Evolutionary conservation across 768 basidiomycete species (phyloP).

Genomic region (Russula sp.): DNA sequence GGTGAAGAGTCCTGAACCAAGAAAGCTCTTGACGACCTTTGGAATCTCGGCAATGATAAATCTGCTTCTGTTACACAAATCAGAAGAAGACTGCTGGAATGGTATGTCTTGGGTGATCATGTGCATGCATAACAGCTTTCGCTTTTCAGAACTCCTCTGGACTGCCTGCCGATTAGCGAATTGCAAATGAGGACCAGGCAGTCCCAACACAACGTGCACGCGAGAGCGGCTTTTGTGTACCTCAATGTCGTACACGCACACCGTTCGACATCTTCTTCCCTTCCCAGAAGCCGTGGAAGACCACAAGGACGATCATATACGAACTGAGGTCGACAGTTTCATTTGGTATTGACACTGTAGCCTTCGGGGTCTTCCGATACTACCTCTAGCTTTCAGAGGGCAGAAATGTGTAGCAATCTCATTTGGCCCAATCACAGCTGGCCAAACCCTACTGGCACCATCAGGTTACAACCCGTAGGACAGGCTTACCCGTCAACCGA

Average conservation of each 20-base stretch:
- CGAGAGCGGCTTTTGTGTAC: not conserved
- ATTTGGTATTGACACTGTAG: not conserved
- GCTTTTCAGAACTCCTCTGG: not conserved
- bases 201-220: not conserved
- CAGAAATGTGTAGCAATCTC: not conserved
- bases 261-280: not conserved
- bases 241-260: not conserved
- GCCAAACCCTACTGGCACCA: conserved; percentile 2
- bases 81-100: not conserved
- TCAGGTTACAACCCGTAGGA: not conserved
- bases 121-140: not conserved
- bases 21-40: conserved; percentile 1
- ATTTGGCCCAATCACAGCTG: not conserved
- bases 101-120: conserved; percentile 4
- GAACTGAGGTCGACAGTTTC: not conserved
- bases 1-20: conserved; percentile 1
- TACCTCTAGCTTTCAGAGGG: not conserved
- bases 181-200: not conserved
- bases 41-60: not conserved
- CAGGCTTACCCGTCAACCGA: conserved; percentile 20
- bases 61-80: not conserved
- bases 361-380: not conserved
- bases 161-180: not conserved
- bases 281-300: conserved; percentile 1
- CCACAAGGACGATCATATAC: not conserved